phyloP scores from a whole-genome alignment of 495 filamentous ascomycete species.

The Aspergillus egyptiacus region DNA sequence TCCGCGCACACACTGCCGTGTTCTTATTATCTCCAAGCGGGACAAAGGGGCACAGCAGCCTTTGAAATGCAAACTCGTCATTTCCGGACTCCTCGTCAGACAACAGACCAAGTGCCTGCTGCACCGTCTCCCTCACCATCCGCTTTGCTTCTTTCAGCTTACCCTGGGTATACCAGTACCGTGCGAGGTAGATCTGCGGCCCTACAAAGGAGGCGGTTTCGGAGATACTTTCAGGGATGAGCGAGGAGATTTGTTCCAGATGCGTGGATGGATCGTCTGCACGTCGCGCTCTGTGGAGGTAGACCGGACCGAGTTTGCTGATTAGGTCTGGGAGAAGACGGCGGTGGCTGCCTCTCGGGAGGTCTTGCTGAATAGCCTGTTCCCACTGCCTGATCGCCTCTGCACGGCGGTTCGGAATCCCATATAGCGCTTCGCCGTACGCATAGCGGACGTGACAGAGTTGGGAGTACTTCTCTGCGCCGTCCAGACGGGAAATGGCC shows the following conservation, averaged over 20 bases:
- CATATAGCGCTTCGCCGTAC: not conserved
- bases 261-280: not conserved
- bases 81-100: not conserved
- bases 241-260: not conserved
- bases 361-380: not conserved
- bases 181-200: slow-evolving; percentile 2
- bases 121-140: not conserved
- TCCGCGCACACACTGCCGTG: not conserved
- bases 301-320: slow-evolving; percentile 2
- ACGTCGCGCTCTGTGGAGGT: not conserved
- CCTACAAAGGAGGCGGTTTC: not conserved
- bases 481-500: not conserved
- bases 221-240: not conserved
- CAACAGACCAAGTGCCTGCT: not conserved
- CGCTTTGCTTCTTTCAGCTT: not conserved
- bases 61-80: not conserved
- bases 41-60: not conserved
- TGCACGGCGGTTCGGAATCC: not conserved
- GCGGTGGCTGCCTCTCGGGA: not conserved
- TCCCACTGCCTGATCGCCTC: slow-evolving; percentile 2
- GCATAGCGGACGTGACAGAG: not conserved
- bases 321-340: not conserved
- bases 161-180: slow-evolving; percentile 2
- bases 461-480: not conserved
- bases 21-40: not conserved